Conservation (phyloP, 345 rosid genomes). For the Aquilaria malaccensis region DNA sequence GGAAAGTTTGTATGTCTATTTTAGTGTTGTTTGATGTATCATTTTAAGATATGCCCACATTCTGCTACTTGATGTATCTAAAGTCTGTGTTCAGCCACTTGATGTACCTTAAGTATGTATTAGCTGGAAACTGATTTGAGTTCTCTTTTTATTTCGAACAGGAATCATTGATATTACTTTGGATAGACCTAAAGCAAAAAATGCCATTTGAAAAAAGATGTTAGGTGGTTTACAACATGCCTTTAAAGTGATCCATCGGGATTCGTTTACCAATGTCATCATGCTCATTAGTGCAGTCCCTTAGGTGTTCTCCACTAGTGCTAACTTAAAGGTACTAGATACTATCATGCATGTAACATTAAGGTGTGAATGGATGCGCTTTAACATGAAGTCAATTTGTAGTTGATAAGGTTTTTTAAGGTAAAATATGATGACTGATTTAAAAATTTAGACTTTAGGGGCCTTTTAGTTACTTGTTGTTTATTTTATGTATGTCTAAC, state of each 20-base stretch:
- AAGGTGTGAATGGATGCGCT: too few relatives aligned
- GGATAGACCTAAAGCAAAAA: slow-evolving; percentile 62
- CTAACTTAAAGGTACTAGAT: slow-evolving; percentile 71
- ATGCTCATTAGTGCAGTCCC: slow-evolving; percentile 71
- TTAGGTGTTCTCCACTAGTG: slow-evolving; percentile 81
- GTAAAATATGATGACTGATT: too few relatives aligned
- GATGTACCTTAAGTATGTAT: not conserved
- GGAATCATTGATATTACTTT: slow-evolving; percentile 77
- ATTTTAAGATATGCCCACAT: too few relatives aligned
- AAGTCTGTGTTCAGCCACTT: not conserved
- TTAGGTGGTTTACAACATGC: slow-evolving; percentile 50
- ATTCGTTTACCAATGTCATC: slow-evolving; percentile 58
- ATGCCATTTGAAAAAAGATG: slow-evolving; percentile 75
- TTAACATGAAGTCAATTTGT: too few relatives aligned
- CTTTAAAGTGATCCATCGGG: slow-evolving; percentile 47
- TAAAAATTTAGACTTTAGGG: too few relatives aligned
- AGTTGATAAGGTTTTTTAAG: too few relatives aligned
- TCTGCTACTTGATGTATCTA: too few relatives aligned
- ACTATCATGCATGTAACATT: too few relatives aligned
- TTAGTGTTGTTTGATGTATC: too few relatives aligned
- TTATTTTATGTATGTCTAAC: too few relatives aligned
- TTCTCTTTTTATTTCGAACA: slow-evolving; percentile 17
- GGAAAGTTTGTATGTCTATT: too few relatives aligned
- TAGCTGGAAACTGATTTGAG: not conserved
- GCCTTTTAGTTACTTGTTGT: too few relatives aligned